These are phyloP conservation scores for Athelia sp. DNA, from an alignment of 1,284 basidiomycete genomes.

Conservation along the genomic window DNA sequence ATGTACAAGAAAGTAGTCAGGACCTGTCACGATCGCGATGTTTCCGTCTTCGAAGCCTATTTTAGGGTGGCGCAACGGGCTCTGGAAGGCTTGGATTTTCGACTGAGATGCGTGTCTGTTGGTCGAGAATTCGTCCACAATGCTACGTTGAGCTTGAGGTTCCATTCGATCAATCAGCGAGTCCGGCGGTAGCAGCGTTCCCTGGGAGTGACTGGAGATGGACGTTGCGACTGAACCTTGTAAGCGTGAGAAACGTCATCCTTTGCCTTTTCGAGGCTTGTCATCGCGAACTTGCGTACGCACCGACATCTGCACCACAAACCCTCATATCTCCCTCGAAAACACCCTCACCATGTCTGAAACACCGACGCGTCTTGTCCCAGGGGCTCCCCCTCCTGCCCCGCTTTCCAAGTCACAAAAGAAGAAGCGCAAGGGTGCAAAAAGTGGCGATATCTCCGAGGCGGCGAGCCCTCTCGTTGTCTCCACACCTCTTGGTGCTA, in stretches of 20 bases:
- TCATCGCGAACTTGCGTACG: too few species aligned
- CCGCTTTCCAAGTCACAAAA: constrained; percentile 59
- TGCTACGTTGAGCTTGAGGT: too few species aligned
- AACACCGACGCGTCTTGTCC: constrained; percentile 46
- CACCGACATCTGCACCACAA: constrained; percentile 15
- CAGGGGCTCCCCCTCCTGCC: constrained; percentile 65
- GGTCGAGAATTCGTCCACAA: constrained; percentile 37
- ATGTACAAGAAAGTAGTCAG: constrained; percentile 63
- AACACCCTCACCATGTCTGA: constrained; percentile 2
- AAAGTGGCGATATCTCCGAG: constrained; percentile 30
- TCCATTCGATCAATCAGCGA: too few species aligned
- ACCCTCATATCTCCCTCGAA: constrained; percentile 10
- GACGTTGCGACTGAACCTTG: too few species aligned
- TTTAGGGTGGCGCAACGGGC: constrained; percentile 38
- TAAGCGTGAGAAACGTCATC: too few species aligned
- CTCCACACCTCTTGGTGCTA: constrained; percentile 34
- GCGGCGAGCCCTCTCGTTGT: constrained; percentile 38
- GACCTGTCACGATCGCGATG: constrained; percentile 49
- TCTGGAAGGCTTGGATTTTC: constrained; percentile 6
- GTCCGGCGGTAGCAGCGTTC: too few species aligned
- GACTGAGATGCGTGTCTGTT: constrained; percentile 32
- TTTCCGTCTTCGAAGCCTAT: constrained; percentile 68
- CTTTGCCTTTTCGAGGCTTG: too few species aligned
- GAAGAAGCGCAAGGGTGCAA: constrained; percentile 57
- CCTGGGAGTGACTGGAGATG: too few species aligned